phyloP scores from a whole-genome alignment of 2,329 filamentous ascomycete genomes.

The Hymenoscyphus fraxineus region DNA sequence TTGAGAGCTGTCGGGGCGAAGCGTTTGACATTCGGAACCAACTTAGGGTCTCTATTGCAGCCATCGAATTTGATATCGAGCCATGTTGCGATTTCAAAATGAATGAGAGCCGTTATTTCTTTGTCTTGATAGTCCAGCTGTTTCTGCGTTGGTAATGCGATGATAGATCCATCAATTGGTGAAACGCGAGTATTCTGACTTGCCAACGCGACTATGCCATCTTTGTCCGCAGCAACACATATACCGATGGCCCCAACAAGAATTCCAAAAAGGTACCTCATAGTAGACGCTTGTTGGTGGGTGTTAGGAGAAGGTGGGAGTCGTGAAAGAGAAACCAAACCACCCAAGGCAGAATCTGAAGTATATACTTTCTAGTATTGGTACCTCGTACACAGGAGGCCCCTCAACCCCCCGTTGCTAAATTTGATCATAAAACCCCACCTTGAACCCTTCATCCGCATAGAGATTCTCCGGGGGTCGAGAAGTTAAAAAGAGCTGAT shows the following conservation, averaged over 20 bases:
- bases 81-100: constrained; percentile 31
- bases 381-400: too few species aligned
- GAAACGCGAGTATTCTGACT: constrained; percentile 21
- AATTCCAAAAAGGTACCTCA: background rate
- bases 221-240: background rate
- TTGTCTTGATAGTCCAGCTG: constrained; percentile 30
- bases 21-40: constrained; percentile 25
- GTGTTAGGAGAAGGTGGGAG: too few species aligned
- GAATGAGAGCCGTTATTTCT: constrained; percentile 30
- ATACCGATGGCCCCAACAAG: background rate
- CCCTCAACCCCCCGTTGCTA: too few species aligned
- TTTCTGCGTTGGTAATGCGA: constrained; percentile 28
- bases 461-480: too few species aligned
- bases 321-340: too few species aligned
- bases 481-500: too few species aligned
- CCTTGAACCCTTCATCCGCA: too few species aligned
- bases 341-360: too few species aligned
- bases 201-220: background rate
- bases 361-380: too few species aligned
- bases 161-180: constrained; percentile 29
- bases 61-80: constrained; percentile 24
- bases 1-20: constrained; percentile 27
- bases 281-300: background rate
- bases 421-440: background rate
- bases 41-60: constrained; percentile 29